Percentiles rank a stretch among this genome's conserved stretches.
phyloP scores from a whole-genome alignment of 129 eudicot genomes.

The Flaveria ramosissima region DNA sequence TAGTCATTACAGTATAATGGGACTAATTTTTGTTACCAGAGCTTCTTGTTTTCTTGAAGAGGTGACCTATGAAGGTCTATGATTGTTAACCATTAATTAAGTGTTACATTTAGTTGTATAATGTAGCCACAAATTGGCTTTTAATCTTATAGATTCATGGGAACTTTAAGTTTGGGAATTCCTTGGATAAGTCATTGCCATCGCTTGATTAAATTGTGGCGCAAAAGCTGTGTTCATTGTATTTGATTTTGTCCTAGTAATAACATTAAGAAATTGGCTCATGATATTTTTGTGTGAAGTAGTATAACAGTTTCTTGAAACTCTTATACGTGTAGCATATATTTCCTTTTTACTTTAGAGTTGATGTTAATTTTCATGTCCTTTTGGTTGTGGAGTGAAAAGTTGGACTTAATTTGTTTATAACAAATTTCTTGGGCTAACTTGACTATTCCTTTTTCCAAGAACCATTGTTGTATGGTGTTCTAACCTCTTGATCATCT shows the following conservation, averaged over 20 bases:
- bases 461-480: neutral
- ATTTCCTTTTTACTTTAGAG: neutral
- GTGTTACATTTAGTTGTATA: slow-evolving; percentile 10
- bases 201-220: slow-evolving; percentile 5
- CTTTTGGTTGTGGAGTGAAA: slow-evolving; percentile 1
- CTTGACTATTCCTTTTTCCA: neutral
- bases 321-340: neutral
- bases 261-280: neutral
- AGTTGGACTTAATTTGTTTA: too few relatives aligned
- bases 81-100: neutral
- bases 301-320: neutral
- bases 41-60: slow-evolving; percentile 11
- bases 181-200: neutral
- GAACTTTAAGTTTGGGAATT: slow-evolving; percentile 5
- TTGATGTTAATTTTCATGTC: neutral
- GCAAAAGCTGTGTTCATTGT: neutral
- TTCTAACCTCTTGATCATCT: neutral
- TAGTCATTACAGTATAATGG: neutral
- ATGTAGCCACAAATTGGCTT: neutral
- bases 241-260: neutral
- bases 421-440: too few relatives aligned
- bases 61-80: neutral
- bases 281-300: neutral
- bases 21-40: neutral
- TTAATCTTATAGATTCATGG: neutral